Evolutionary conservation across 2,329 filamentous ascomycete genomes (phyloP).

Genomic region (Ceratocystis albifundus): DNA sequence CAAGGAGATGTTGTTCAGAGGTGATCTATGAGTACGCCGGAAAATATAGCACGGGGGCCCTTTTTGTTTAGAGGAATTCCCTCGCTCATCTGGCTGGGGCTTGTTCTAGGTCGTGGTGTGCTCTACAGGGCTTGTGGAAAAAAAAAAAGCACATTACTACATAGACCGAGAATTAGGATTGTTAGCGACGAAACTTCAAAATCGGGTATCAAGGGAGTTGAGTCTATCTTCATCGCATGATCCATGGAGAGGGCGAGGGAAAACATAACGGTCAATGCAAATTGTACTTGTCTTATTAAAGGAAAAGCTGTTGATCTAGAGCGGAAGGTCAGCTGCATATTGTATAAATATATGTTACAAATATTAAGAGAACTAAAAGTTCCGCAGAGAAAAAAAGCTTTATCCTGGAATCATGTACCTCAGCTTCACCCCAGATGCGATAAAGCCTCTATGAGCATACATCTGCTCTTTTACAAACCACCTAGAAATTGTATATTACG

Average conservation of each 20-base stretch:
- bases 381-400: not conserved
- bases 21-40: conserved; percentile 36
- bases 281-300: not conserved
- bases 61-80: not conserved
- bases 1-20: conserved; percentile 40
- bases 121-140: conserved; percentile 16
- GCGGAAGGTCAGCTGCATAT: conserved; percentile 1
- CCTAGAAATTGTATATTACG: not conserved
- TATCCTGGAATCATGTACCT: not conserved
- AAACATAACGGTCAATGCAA: not conserved
- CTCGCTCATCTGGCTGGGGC: not conserved
- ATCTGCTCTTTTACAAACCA: conserved; percentile 14
- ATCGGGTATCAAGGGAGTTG: not conserved
- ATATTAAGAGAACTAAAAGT: not conserved
- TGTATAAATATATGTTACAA: conserved; percentile 10
- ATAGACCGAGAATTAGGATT: not conserved
- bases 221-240: not conserved
- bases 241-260: not conserved
- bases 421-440: not conserved
- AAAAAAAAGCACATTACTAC: conserved; percentile 21
- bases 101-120: not conserved
- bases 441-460: not conserved
- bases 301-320: conserved; percentile 2
- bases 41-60: not conserved
- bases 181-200: not conserved